Conservation (phyloP, 768 basidiomycete species). For the Tricholoma matsutake region DNA sequence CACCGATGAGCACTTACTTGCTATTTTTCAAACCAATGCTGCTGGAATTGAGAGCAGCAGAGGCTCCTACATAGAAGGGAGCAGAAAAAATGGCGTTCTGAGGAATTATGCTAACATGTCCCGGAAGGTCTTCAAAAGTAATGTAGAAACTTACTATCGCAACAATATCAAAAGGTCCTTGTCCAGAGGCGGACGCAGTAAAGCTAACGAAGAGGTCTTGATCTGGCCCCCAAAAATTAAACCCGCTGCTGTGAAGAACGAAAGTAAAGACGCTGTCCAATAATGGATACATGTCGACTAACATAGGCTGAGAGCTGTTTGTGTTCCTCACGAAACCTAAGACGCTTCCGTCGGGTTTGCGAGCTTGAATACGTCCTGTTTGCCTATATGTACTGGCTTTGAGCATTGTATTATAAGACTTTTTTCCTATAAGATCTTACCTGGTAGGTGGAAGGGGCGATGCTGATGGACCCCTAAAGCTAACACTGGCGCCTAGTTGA, state of each 20-base stretch:
- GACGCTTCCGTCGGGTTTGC: slow-evolving; percentile 23
- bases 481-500: slow-evolving; percentile 13
- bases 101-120: neutral
- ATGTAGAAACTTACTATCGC: slow-evolving; percentile 30
- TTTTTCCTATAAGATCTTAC: slow-evolving; percentile 15
- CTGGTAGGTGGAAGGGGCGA: slow-evolving; percentile 24
- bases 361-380: slow-evolving; percentile 36
- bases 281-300: slow-evolving; percentile 3
- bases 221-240: slow-evolving; percentile 28
- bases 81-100: slow-evolving; percentile 39
- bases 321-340: slow-evolving; percentile 34
- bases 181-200: slow-evolving; percentile 19
- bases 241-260: slow-evolving; percentile 26
- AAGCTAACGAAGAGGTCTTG: slow-evolving; percentile 32
- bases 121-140: neutral
- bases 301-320: slow-evolving; percentile 26
- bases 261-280: neutral
- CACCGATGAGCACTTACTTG: neutral
- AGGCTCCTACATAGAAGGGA: slow-evolving; percentile 38
- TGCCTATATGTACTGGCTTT: slow-evolving; percentile 16
- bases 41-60: slow-evolving; percentile 13
- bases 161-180: slow-evolving; percentile 30
- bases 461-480: slow-evolving; percentile 6
- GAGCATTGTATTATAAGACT: neutral
- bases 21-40: slow-evolving; percentile 1